Evolutionary conservation across 2,329 filamentous ascomycete genomes (phyloP), one percentile per base, ranked within the genome.

Genomic region (Fusarium sp.): DNA sequence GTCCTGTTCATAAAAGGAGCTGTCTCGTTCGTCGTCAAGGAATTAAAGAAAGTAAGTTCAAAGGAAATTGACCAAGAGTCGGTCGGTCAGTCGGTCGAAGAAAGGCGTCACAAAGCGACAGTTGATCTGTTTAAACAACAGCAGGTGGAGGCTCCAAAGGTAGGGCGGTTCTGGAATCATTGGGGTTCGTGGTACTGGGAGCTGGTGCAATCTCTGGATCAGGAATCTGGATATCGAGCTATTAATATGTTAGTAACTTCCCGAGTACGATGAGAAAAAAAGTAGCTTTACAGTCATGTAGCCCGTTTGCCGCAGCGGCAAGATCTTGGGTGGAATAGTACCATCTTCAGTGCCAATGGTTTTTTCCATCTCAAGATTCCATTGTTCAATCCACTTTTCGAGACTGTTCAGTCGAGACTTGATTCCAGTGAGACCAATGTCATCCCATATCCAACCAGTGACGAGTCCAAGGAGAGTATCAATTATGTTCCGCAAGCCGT

Each of bases 401-500:
- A 98, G 83, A 15, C 84, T 86, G 61, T 86, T 88, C 49, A 97
- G 81, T 61, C 91, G 88, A 27, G 86, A 84, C 84, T 98, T 98
- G 66, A 92, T 88, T 14, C 88, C 90, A 7, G 93, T 93, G 39
- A 94, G 83, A 4, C 95, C 94, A 27, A 95, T 77, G 79, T 98
- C 95, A 66, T 99, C 96, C 94, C 94, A 98, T 38, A 98, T 78
- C 93, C 95, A 99, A 27, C 95, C 93, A 1, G 96, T 98, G 38
- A 94, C 82, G 9, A 97, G 85, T 4, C 95, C 94, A 74, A 98
- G 80, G 16, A 94, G 80, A 18, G 90, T 89, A 81, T 99, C 96
- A 2, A 97, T 73, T 77, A 95, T 90, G 75, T 97, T 97, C 56
- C 93, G 87, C 76, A 89, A 83, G 60, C 87, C 90, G 80, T 91